These are phyloP conservation scores for Tephrocybe sp. DNA, from an alignment of 768 basidiomycete species.

Conservation along the genomic window DNA sequence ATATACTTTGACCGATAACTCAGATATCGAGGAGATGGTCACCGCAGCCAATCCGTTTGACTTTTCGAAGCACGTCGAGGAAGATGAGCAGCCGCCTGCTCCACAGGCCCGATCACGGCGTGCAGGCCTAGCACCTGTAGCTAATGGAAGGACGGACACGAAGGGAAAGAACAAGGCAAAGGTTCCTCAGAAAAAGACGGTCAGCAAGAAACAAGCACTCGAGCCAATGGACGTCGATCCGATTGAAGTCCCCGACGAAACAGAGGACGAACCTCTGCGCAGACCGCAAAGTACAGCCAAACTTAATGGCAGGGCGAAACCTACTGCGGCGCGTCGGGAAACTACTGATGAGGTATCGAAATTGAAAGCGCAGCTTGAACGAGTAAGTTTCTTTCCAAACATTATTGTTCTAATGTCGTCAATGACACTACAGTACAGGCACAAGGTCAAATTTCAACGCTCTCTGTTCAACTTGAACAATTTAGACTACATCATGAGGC, in stretches of 20 bases:
- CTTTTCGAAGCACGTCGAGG: constrained; percentile 2
- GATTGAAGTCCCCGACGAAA: constrained; percentile 17
- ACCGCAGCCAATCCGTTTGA: constrained; percentile 5
- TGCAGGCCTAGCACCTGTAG: background rate
- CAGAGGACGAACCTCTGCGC: constrained; percentile 2
- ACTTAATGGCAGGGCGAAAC: constrained; percentile 9
- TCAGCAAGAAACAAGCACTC: constrained; percentile 9
- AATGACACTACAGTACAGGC: constrained; percentile 26
- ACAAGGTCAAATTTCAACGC: constrained; percentile 41
- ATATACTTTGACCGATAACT: constrained; percentile 6
- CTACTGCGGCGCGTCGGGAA: constrained; percentile 3
- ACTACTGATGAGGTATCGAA: constrained; percentile 15
- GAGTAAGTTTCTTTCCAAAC: constrained; percentile 21
- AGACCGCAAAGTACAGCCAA: constrained; percentile 6
- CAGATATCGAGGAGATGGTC: constrained; percentile 19
- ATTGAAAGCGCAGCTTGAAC: constrained; percentile 23
- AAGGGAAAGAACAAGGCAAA: constrained; percentile 36
- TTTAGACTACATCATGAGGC: constrained; percentile 63
- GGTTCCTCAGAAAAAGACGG: constrained; percentile 23
- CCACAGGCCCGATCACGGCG: constrained; percentile 9
- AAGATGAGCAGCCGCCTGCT: constrained; percentile 3
- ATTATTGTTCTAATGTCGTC: background rate
- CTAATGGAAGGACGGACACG: constrained; percentile 26
- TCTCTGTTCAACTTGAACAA: constrained; percentile 61
- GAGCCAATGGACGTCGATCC: constrained; percentile 23